phyloP scores from a whole-genome alignment of 2,329 filamentous ascomycete species.

The Pseudogymnoascus sp. region DNA sequence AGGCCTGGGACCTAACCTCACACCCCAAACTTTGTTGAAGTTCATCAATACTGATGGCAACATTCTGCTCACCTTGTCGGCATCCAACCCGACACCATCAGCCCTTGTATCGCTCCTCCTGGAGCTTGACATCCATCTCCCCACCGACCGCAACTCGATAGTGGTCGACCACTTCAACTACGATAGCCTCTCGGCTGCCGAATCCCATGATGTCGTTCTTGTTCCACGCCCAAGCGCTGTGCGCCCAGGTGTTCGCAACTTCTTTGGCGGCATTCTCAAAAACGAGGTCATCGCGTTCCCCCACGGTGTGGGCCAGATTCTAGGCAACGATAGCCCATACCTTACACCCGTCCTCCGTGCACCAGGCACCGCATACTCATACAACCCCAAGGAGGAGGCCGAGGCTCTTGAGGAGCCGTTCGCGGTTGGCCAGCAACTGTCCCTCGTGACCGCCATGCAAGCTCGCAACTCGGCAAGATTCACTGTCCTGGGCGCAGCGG shows the following conservation, averaged over 20 bases:
- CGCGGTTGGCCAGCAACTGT: conserved; percentile 73
- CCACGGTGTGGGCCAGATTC: conserved; percentile 66
- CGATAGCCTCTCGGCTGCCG: conserved; percentile 64
- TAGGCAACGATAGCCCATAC: conserved; percentile 67
- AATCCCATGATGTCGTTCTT: conserved; percentile 82
- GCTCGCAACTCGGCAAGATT: conserved; percentile 89
- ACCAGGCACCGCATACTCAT: conserved; percentile 79
- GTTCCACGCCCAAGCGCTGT: conserved; percentile 58
- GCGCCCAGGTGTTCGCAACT: conserved; percentile 63
- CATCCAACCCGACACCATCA: conserved; percentile 58
- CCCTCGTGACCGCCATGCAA: conserved; percentile 78
- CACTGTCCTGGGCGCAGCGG: conserved; percentile 73
- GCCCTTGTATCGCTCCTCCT: conserved; percentile 70
- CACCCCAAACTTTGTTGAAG: conserved; percentile 76
- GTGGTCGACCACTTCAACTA: conserved; percentile 96
- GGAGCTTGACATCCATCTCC: conserved; percentile 84
- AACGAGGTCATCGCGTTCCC: conserved; percentile 67
- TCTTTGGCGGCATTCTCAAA: conserved; percentile 57
- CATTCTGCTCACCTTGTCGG: conserved; percentile 76
- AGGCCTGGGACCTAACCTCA: conserved; percentile 83
- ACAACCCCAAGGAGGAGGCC: conserved; percentile 82
- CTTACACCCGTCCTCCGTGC: conserved; percentile 76
- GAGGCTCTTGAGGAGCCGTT: conserved; percentile 72
- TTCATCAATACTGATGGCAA: conserved; percentile 91
- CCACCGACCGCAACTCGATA: conserved; percentile 71